These are phyloP conservation scores for Rubia peregrina DNA, from an alignment of 305 asterid species.

Conservation along the genomic window DNA sequence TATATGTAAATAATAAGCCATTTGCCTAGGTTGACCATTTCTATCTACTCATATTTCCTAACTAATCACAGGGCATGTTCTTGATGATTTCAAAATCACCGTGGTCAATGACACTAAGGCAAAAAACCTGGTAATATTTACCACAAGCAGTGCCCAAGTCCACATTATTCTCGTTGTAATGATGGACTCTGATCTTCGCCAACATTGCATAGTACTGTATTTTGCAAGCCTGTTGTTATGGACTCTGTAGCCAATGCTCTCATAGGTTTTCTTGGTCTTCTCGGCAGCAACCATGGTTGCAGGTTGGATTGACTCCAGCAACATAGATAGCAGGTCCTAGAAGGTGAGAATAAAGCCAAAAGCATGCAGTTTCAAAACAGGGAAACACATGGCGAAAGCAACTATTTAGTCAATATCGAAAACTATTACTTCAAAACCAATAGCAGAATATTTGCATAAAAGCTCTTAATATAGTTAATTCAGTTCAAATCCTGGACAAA, in stretches of 20 bases:
- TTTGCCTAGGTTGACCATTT: neutral
- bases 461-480: too few species aligned
- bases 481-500: too few species aligned
- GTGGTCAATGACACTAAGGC: conserved; percentile 34
- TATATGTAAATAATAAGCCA: neutral
- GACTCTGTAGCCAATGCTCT: conserved; percentile 33
- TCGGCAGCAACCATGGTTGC: conserved; percentile 47
- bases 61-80: conserved; percentile 29
- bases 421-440: too few species aligned
- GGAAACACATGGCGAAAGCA: too few species aligned
- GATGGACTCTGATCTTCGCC: conserved; percentile 62
- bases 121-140: conserved; percentile 32
- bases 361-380: too few species aligned
- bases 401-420: too few species aligned
- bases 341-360: too few species aligned
- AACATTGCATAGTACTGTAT: conserved; percentile 79
- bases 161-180: conserved; percentile 53
- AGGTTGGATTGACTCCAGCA: neutral
- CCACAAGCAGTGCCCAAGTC: conserved; percentile 44
- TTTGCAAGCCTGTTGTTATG: conserved; percentile 51
- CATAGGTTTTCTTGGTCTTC: conserved; percentile 75
- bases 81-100: conserved; percentile 40
- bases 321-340: neutral
- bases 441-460: too few species aligned
- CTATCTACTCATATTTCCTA: neutral